A percentile compares a stretch with the other conserved stretches of the same genome.
Evolutionary conservation across 2,329 filamentous ascomycete genomes (phyloP).

Genomic region (Fusarium odoratissimum): DNA sequence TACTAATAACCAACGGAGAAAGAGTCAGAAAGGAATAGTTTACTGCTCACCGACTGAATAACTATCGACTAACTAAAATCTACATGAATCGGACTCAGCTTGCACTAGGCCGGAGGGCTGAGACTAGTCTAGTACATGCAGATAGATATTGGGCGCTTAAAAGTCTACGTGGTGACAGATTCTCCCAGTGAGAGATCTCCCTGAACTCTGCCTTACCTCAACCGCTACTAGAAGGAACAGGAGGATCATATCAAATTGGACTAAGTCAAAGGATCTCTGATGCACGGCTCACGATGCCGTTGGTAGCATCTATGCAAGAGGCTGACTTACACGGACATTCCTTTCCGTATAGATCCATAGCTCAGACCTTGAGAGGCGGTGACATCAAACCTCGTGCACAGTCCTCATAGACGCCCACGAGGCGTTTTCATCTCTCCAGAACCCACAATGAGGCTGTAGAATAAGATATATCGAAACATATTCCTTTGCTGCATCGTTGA

Average conservation of each 20-base stretch:
- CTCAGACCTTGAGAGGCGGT: not conserved
- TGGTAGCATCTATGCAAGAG: slow-evolving; percentile 1
- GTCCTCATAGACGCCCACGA: slow-evolving; percentile 6
- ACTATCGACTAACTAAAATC: not conserved
- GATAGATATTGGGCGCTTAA: slow-evolving; percentile 18
- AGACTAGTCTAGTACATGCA: slow-evolving; percentile 1
- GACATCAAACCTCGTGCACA: not conserved
- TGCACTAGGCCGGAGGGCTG: slow-evolving; percentile 10
- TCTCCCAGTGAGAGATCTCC: not conserved
- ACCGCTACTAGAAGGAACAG: not conserved
- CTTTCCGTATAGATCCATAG: not conserved
- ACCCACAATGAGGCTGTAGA: slow-evolving; percentile 21
- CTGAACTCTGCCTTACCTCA: slow-evolving; percentile 14
- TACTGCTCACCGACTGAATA: slow-evolving; percentile 16
- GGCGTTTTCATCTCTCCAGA: slow-evolving; percentile 17
- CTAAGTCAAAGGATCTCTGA: not conserved
- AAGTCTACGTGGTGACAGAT: not conserved
- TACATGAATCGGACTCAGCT: slow-evolving; percentile 1
- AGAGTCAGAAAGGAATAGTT: not conserved
- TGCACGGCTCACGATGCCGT: not conserved
- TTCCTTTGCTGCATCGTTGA: slow-evolving; percentile 9
- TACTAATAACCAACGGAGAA: not conserved
- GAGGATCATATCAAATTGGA: not conserved
- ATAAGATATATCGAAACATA: slow-evolving; percentile 14
- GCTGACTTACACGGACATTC: slow-evolving; percentile 12